These are phyloP conservation scores for Trametes elegans DNA, from an alignment of 768 basidiomycete genomes.

Conservation along the genomic window DNA sequence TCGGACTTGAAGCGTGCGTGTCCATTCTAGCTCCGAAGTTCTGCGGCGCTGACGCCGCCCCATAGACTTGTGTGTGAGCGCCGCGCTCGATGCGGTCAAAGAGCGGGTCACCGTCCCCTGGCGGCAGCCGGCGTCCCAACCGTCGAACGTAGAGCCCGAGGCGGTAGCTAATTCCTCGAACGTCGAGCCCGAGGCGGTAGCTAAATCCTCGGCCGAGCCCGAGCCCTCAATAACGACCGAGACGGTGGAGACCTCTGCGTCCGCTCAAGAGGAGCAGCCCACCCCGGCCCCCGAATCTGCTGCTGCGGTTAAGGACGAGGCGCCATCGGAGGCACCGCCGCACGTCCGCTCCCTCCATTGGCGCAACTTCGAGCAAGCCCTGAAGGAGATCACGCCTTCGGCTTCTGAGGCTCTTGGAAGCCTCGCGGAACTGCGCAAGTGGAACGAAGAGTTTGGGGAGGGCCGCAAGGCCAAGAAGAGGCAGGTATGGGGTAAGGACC, in stretches of 20 bases:
- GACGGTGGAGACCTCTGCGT: background rate
- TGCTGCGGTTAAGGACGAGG: constrained; percentile 5
- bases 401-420: constrained; percentile 80
- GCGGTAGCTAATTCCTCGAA: no score
- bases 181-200: background rate
- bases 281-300: background rate
- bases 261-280: background rate
- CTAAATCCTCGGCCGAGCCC: background rate
- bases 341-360: constrained; percentile 40
- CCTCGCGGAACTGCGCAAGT: constrained; percentile 73
- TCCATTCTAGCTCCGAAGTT: background rate
- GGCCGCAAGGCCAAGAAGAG: constrained; percentile 65
- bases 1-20: constrained; percentile 90
- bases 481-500: constrained; percentile 82
- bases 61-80: constrained; percentile 87
- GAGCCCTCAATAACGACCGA: background rate
- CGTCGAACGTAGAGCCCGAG: background rate
- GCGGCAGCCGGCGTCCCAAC: constrained; percentile 32
- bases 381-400: constrained; percentile 88
- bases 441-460: constrained; percentile 95
- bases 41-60: constrained; percentile 14
- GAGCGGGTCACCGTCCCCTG: constrained; percentile 82
- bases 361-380: constrained; percentile 78
- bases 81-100: constrained; percentile 89
- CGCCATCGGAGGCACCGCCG: background rate